phyloP scores from a whole-genome alignment of 1,139 yeast genomes.

The Zygoascus sp. region DNA sequence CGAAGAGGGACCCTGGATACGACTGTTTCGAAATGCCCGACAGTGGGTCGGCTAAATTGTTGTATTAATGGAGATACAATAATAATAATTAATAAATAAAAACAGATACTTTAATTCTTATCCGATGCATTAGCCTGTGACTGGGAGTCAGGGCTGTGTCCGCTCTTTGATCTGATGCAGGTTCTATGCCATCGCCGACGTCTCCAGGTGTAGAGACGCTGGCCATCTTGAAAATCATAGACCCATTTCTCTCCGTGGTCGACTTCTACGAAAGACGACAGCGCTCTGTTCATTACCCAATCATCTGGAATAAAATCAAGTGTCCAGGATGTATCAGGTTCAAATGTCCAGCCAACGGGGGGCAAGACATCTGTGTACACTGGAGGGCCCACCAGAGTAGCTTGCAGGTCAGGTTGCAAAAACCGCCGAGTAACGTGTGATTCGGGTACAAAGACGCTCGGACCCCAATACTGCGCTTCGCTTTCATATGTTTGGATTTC shows the following conservation, averaged over 20 bases:
- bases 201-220: conserved; percentile 20
- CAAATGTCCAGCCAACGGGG: conserved; percentile 28
- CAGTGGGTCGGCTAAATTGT: conserved; percentile 71
- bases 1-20: conserved; percentile 82
- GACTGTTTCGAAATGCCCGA: conserved; percentile 89
- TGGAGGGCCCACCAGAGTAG: conserved; percentile 17
- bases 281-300: conserved; percentile 25
- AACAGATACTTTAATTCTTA: background rate
- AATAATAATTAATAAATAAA: background rate
- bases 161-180: conserved; percentile 20
- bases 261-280: conserved; percentile 18
- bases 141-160: background rate
- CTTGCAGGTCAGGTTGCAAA: conserved; percentile 9
- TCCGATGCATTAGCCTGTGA: background rate
- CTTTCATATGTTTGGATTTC: conserved; percentile 61
- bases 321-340: conserved; percentile 22
- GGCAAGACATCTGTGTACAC: conserved; percentile 24
- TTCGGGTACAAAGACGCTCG: conserved; percentile 22
- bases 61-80: background rate
- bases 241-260: conserved; percentile 34
- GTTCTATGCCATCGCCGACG: conserved; percentile 29
- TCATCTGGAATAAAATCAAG: conserved; percentile 27
- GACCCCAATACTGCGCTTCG: conserved; percentile 54
- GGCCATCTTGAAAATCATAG: conserved; percentile 25
- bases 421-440: conserved; percentile 17